Evolutionary conservation across 768 basidiomycete species (phyloP).

Genomic region (Daedalea quercina): DNA sequence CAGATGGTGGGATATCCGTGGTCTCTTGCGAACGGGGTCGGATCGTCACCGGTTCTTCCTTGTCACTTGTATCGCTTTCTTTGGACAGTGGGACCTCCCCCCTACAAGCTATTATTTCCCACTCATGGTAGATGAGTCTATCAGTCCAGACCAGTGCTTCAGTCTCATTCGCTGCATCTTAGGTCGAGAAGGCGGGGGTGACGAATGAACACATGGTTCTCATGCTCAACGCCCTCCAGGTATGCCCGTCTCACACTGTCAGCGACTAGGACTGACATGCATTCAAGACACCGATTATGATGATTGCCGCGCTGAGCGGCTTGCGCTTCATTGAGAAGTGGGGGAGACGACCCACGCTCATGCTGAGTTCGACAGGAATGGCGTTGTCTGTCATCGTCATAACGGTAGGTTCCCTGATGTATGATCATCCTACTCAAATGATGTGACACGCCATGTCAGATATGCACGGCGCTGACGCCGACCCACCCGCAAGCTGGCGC

Average conservation of each 20-base stretch:
- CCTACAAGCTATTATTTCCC: constrained; percentile 25
- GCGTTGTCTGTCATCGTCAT: constrained; percentile 24
- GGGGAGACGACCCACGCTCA: constrained; percentile 26
- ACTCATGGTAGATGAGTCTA: constrained; percentile 15
- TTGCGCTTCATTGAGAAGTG: constrained; percentile 26
- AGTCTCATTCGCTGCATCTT: neutral
- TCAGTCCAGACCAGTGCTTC: no score
- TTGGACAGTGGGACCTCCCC: constrained; percentile 41
- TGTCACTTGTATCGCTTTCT: constrained; percentile 36
- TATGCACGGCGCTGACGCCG: constrained; percentile 23
- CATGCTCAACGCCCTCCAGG: constrained; percentile 22
- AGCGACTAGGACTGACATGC: neutral
- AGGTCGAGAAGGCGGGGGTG: constrained; percentile 29
- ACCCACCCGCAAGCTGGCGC: constrained; percentile 22
- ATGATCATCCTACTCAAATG: neutral
- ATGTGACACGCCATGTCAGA: neutral
- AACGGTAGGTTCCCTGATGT: constrained; percentile 15
- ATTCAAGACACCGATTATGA: constrained; percentile 23
- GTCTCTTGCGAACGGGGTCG: constrained; percentile 12
- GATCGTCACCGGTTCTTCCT: constrained; percentile 15
- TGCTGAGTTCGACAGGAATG: constrained; percentile 23
- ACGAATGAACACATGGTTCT: constrained; percentile 21
- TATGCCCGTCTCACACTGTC: neutral
- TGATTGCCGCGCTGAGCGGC: constrained; percentile 27
- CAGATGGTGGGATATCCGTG: constrained; percentile 33